Conservation (phyloP, 768 basidiomycete species). For the Trametopsis cervina region DNA sequence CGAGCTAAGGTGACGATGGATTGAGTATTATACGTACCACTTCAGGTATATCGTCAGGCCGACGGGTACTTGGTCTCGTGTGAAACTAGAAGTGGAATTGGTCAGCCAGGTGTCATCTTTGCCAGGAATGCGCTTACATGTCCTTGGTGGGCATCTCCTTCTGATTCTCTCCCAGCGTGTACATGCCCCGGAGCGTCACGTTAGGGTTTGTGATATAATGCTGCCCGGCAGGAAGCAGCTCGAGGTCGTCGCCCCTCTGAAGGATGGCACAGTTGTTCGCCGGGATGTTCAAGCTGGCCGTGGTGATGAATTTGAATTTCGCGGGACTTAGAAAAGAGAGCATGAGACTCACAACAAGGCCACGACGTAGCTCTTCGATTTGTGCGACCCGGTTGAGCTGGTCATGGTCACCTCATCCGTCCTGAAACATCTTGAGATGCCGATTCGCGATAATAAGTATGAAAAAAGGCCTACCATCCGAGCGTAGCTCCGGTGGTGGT, state of each 20-base stretch:
- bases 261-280: constrained; percentile 85
- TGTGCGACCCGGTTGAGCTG: constrained; percentile 37
- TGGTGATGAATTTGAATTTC: background rate
- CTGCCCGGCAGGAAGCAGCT: constrained; percentile 74
- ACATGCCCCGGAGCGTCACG: constrained; percentile 73
- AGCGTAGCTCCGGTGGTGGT: constrained; percentile 52
- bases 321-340: constrained; percentile 3
- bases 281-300: constrained; percentile 64
- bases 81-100: constrained; percentile 43
- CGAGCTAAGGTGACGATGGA: background rate
- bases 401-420: constrained; percentile 78
- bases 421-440: constrained; percentile 21
- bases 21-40: constrained; percentile 36
- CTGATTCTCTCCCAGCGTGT: constrained; percentile 79
- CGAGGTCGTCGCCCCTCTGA: constrained; percentile 74
- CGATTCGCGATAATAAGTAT: background rate
- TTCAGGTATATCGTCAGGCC: constrained; percentile 79
- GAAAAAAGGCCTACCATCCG: constrained; percentile 38
- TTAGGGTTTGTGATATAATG: constrained; percentile 82
- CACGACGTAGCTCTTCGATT: constrained; percentile 62
- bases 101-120: background rate
- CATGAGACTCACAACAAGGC: constrained; percentile 58
- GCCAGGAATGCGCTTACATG: constrained; percentile 41
- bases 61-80: constrained; percentile 83
- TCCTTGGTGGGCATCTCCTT: constrained; percentile 85